Conservation (phyloP, 192 early-diverging fungal species). For the Lobosporangium transversale region DNA sequence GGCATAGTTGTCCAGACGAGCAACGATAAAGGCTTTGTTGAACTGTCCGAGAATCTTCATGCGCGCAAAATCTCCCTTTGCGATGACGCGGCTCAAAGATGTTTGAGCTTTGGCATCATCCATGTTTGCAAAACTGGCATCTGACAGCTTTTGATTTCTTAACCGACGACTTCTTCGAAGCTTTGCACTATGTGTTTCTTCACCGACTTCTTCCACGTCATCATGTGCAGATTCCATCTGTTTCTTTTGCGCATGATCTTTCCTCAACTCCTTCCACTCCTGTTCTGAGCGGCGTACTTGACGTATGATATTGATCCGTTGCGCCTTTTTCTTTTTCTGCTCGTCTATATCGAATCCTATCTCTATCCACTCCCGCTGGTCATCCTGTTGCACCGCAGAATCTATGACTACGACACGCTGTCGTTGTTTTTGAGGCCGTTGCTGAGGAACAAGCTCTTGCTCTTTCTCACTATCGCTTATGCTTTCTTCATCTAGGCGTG, state of each 20-base stretch:
- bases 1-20: constrained; percentile 60
- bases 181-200: constrained; percentile 12
- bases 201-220: constrained; percentile 16
- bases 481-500: constrained; percentile 10
- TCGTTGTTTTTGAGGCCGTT: background rate
- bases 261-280: background rate
- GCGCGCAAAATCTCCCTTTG: constrained; percentile 79
- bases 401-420: constrained; percentile 40
- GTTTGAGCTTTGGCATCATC: constrained; percentile 60
- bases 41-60: constrained; percentile 96
- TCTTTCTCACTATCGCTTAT: constrained; percentile 43
- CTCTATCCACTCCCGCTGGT: constrained; percentile 40
- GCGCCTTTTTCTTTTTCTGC: constrained; percentile 19
- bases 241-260: background rate
- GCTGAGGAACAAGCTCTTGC: background rate
- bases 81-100: constrained; percentile 65
- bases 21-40: constrained; percentile 96
- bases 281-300: constrained; percentile 19
- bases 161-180: constrained; percentile 9
- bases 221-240: background rate
- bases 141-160: constrained; percentile 15
- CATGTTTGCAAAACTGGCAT: constrained; percentile 55
- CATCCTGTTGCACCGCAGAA: constrained; percentile 18
- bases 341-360: constrained; percentile 38
- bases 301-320: constrained; percentile 21